phyloP scores from a whole-genome alignment of 305 asterid genomes.

The Rubia peregrina region DNA sequence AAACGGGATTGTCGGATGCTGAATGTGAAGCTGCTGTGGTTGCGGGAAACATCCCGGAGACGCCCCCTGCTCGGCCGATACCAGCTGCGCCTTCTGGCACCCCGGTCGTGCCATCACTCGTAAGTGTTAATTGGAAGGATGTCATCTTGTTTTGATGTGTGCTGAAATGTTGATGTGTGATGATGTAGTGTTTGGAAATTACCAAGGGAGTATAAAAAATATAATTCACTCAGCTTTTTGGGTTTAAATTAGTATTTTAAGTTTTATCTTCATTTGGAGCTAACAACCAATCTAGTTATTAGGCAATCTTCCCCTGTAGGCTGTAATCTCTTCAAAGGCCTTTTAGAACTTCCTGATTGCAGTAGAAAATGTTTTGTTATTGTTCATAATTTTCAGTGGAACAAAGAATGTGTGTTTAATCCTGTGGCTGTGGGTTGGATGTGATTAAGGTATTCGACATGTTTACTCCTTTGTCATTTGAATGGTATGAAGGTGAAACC shows the following conservation, averaged over 20 bases:
- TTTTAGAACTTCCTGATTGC: background rate
- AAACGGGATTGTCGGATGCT: slow-evolving; percentile 47
- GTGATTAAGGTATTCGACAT: background rate
- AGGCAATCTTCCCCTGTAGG: background rate
- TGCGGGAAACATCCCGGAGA: slow-evolving; percentile 76
- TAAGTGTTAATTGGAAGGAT: slow-evolving; percentile 25
- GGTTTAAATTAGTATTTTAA: background rate
- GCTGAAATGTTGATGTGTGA: background rate
- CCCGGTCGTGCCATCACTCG: slow-evolving; percentile 52
- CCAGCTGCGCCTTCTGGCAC: slow-evolving; percentile 80
- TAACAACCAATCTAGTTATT: background rate
- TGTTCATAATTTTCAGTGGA: background rate
- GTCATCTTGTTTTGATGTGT: background rate
- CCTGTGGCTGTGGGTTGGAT: background rate
- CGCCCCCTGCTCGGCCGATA: slow-evolving; percentile 69
- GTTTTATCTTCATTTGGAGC: background rate
- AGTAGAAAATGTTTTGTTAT: background rate
- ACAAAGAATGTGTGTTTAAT: background rate
- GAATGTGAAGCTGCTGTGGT: slow-evolving; percentile 86
- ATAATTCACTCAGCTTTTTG: background rate
- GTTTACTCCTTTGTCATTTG: background rate
- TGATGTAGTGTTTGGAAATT: background rate
- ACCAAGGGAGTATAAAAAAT: background rate
- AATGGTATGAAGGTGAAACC: background rate
- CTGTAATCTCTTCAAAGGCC: background rate